Percentiles rank a stretch among this genome's conserved stretches.
phyloP scores from a whole-genome alignment of 768 basidiomycete genomes.

The Collybiopsis luxurians region DNA sequence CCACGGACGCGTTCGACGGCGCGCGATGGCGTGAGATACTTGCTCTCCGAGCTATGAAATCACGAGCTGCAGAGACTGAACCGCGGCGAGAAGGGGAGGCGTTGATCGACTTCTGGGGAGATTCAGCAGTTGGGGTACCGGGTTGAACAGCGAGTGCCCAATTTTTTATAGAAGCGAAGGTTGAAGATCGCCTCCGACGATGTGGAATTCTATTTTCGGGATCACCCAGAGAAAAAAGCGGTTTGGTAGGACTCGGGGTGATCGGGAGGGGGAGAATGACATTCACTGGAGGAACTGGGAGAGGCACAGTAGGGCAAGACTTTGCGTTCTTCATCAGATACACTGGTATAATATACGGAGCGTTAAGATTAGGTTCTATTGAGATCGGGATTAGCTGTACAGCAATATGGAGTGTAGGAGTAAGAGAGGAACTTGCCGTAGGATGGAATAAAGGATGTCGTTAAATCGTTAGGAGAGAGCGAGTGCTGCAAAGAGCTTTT shows the following conservation, averaged over 20 bases:
- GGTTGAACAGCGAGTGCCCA: conserved; percentile 72
- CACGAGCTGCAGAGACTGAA: conserved; percentile 1
- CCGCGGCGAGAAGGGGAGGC: background rate
- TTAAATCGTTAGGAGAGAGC: background rate
- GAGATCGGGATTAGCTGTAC: background rate
- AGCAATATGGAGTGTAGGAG: background rate
- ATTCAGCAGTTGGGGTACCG: conserved; percentile 54
- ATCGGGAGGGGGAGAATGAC: background rate
- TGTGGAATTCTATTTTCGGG: conserved; percentile 14
- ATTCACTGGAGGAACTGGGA: background rate
- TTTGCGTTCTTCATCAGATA: conserved; percentile 2
- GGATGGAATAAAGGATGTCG: background rate
- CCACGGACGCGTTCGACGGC: conserved; percentile 41
- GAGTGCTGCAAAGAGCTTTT: background rate
- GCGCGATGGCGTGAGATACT: conserved; percentile 31
- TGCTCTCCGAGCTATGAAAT: conserved; percentile 17
- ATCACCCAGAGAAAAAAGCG: background rate
- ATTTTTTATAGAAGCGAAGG: conserved; percentile 41
- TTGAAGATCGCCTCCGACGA: conserved; percentile 31
- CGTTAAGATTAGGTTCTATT: background rate
- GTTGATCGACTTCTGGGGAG: conserved; percentile 18
- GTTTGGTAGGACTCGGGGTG: conserved; percentile 1
- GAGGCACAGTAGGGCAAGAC: background rate
- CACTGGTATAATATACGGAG: background rate
- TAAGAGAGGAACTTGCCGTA: conserved; percentile 5